phyloP scores from a whole-genome alignment of 306 rosid species.

The Notholithocarpus densiflorus region DNA sequence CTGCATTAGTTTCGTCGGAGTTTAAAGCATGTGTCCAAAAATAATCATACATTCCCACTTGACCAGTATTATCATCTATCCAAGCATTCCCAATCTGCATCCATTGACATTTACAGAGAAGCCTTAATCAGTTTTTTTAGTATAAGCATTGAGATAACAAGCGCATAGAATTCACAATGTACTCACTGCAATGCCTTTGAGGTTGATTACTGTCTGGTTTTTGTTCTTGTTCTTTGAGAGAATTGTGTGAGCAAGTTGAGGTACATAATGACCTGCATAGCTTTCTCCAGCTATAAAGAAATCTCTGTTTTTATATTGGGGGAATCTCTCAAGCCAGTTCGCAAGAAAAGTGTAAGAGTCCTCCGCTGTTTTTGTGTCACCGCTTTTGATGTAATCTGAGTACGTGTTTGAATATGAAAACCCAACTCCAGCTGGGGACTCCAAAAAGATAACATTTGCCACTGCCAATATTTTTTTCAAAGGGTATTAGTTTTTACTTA shows the following conservation, averaged over 20 bases:
- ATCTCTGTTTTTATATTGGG: slow-evolving; percentile 50
- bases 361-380: slow-evolving; percentile 53
- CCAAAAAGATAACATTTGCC: slow-evolving; percentile 60
- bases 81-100: slow-evolving; percentile 63
- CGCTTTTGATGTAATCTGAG: slow-evolving; percentile 29
- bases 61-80: slow-evolving; percentile 45
- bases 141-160: not conserved
- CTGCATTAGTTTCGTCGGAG: slow-evolving; percentile 50
- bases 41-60: slow-evolving; percentile 42
- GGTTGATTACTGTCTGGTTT: slow-evolving; percentile 37
- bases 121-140: not conserved
- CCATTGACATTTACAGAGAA: not conserved
- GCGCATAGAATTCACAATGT: not conserved
- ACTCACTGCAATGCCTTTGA: slow-evolving; percentile 66
- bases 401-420: slow-evolving; percentile 57
- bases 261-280: slow-evolving; percentile 68
- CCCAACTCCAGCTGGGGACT: slow-evolving; percentile 71
- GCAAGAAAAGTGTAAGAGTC: slow-evolving; percentile 53
- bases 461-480: slow-evolving; percentile 31
- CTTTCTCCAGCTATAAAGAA: slow-evolving; percentile 61
- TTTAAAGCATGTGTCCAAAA: slow-evolving; percentile 49
- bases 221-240: slow-evolving; percentile 30
- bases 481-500: not conserved
- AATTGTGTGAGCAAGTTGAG: slow-evolving; percentile 55
- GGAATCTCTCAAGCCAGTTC: slow-evolving; percentile 63